Base-by-base conservation (phyloP, 2,329 filamentous ascomycete species). In the Aspergillus uvarum region DNA sequence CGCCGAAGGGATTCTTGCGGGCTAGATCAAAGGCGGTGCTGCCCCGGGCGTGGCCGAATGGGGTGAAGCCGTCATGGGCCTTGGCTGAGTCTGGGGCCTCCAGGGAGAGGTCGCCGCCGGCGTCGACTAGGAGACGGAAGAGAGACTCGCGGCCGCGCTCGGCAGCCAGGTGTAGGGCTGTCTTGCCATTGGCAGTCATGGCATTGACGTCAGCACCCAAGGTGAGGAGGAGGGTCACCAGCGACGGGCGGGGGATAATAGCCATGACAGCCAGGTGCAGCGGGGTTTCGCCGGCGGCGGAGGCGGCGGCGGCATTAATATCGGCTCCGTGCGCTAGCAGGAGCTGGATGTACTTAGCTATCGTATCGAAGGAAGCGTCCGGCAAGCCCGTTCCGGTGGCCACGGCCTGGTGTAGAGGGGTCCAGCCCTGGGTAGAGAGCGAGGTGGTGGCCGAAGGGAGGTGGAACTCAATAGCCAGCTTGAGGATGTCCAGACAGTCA, bases 401-500 rank as follows among this genome's bases (percentile, higher is more conserved):
- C 1, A 70, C 64, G 4, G 62, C 59, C n/a, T 70, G 65, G 59
- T 71, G 70, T 2, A 72, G 21, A 22, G 21, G 21, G 21, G 21
- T 22, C 21, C 21, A 22, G 21, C 21, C 21, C 21, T 22, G 21
- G 21, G 21, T 22, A 22, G 21, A 22, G 21, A 22, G 21, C 21
- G 21, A 22, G 21, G 21, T 22, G 21, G 21, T 22, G 21, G 21
- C 21, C 21, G 21, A 22, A 22, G 21, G 21, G 21, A 22, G 21
- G 21, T 22, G 2, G 21, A 22, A 54, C 1, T 65, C 26, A 1
- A 74, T 35, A 16, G 61, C 32, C 1, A 60, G 32, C 38, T 52
- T 60, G 31, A 72, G 58, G 31, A 74, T 74, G 2, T 70, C 70
- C 7, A 74, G 58, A 14, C 63, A 70, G 19, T 67, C 63, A 8